phyloP scores from a whole-genome alignment of 2,329 filamentous ascomycete species.

The Acrocalymma vagum region DNA sequence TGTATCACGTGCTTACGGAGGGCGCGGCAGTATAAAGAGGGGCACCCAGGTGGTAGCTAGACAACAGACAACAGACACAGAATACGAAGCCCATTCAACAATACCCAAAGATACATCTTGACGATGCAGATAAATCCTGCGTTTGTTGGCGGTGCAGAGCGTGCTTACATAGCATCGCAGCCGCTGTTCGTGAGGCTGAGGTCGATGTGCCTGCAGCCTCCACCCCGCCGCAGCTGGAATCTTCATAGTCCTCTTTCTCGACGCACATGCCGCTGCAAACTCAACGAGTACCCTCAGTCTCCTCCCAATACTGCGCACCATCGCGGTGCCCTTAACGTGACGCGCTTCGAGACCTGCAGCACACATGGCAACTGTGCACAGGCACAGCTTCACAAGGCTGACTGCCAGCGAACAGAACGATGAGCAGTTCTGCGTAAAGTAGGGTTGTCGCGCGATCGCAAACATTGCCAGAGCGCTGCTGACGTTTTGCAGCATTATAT shows the following conservation, averaged over 20 bases:
- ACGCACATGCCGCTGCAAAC: slow-evolving; percentile 2
- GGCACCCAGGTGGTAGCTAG: too few relatives aligned
- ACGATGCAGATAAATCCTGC: too few relatives aligned
- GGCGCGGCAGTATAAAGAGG: too few relatives aligned
- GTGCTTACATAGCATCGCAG: too few relatives aligned
- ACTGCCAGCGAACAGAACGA: slow-evolving; percentile 4
- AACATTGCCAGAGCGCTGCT: neutral
- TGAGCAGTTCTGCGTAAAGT: slow-evolving; percentile 3
- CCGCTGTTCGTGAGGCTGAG: slow-evolving; percentile 1
- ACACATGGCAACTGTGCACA: too few relatives aligned
- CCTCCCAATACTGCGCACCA: slow-evolving; percentile 2
- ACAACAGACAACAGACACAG: too few relatives aligned
- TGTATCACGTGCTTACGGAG: too few relatives aligned
- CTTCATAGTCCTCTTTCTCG: slow-evolving; percentile 2
- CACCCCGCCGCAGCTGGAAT: slow-evolving; percentile 3
- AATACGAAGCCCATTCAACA: too few relatives aligned
- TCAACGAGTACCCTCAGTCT: slow-evolving; percentile 1
- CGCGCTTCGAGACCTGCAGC: too few relatives aligned
- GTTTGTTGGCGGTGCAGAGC: too few relatives aligned
- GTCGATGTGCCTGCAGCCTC: slow-evolving; percentile 1
- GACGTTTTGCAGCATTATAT: slow-evolving; percentile 6
- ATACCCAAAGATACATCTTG: too few relatives aligned
- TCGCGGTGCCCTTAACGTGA: slow-evolving; percentile 1
- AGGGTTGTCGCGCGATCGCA: neutral
- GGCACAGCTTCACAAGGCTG: slow-evolving; percentile 2